Conservation (phyloP, 805 yeast genomes). For the Saccharomycopsis selenospora region DNA sequence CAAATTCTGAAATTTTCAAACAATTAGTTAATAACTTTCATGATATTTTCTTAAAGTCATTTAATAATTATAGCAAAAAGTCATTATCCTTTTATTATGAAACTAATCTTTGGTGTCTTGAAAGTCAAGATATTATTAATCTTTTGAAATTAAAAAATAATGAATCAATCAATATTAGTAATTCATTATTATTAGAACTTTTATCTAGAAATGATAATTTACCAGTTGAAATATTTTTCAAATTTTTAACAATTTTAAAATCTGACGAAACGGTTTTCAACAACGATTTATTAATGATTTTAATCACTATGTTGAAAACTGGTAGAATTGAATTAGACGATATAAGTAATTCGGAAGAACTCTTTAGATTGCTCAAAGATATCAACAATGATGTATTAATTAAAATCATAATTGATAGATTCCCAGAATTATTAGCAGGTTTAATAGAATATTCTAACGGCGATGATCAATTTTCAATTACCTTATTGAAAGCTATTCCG, state of each 20-base stretch:
- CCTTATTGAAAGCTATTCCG: not conserved
- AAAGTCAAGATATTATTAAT: not conserved
- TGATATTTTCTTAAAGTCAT: not conserved
- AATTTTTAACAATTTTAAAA: too few relatives aligned
- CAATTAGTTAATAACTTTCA: not conserved
- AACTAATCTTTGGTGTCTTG: not conserved
- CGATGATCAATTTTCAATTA: not conserved
- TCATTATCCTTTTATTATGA: not conserved
- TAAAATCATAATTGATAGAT: not conserved
- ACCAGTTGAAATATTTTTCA: too few relatives aligned
- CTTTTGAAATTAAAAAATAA: too few relatives aligned
- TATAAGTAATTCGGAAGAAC: not conserved
- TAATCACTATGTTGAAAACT: not conserved
- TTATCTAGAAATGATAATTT: too few relatives aligned
- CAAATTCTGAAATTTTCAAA: not conserved
- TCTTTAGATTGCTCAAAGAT: not conserved
- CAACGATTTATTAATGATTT: not conserved
- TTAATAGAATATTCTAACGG: not conserved
- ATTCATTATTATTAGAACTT: not conserved
- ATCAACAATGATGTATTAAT: not conserved
- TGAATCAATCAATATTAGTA: too few relatives aligned
- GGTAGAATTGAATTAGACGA: not conserved
- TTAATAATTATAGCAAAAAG: not conserved
- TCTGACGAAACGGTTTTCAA: too few relatives aligned
- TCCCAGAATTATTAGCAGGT: not conserved